These are phyloP conservation scores for Arthroderma uncinatum DNA, from an alignment of 2,329 filamentous ascomycete genomes.

Conservation along the genomic window DNA sequence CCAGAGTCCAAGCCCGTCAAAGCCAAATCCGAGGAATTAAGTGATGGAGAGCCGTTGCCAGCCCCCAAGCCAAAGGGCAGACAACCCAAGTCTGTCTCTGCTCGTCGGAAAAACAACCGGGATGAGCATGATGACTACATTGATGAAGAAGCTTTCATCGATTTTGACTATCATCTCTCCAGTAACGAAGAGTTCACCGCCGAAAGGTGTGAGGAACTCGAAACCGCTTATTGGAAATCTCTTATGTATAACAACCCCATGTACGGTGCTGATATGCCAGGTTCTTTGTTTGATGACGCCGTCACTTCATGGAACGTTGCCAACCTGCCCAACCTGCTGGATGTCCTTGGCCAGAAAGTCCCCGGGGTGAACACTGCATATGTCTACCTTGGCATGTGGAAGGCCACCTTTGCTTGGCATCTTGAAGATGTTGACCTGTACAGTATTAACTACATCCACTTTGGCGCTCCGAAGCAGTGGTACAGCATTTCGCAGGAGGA, in stretches of 20 bases:
- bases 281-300: constrained; percentile 80
- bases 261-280: constrained; percentile 93
- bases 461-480: constrained; percentile 97
- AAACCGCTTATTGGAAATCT: constrained; percentile 94
- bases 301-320: constrained; percentile 87
- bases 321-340: constrained; percentile 82
- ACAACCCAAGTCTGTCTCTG: constrained; percentile 63
- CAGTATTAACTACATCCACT: constrained; percentile 99
- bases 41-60: constrained; percentile 34
- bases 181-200: constrained; percentile 74
- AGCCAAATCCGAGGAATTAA: constrained; percentile 46
- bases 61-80: constrained; percentile 40
- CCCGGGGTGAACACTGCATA: constrained; percentile 98
- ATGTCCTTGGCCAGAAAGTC: constrained; percentile 88
- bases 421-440: constrained; percentile 96
- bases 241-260: constrained; percentile 88
- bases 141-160: constrained; percentile 80
- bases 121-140: constrained; percentile 66
- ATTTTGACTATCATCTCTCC: constrained; percentile 83
- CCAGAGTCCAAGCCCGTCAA: constrained; percentile 42
- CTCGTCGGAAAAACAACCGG: constrained; percentile 74
- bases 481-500: constrained; percentile 98
- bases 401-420: constrained; percentile 98
- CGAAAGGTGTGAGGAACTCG: constrained; percentile 87
- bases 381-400: constrained; percentile 98